A percentile compares a stretch with the other conserved stretches of the same genome.
Evolutionary conservation across 164 flowering plant species (phyloP).

Genomic region (Vitis rupestris): DNA sequence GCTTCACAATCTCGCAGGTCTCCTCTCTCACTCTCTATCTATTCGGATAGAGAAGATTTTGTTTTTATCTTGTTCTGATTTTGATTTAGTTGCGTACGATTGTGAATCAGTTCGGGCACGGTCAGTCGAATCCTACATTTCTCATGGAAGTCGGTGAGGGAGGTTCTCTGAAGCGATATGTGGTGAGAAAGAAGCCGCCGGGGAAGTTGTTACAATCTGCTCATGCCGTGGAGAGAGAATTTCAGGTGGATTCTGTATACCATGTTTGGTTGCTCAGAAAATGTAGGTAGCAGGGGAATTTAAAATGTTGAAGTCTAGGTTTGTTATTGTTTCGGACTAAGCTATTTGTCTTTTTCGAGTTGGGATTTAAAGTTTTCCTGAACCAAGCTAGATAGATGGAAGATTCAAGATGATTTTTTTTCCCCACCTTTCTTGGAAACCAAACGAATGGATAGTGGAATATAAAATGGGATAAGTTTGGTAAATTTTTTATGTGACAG

Average conservation of each 20-base stretch:
- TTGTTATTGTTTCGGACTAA: too few species aligned
- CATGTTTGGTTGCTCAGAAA: constrained; percentile 3
- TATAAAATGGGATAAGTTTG: background rate
- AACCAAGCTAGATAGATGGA: too few species aligned
- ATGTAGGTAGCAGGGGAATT: background rate
- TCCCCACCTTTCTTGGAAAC: too few species aligned
- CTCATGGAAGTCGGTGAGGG: constrained; percentile 56
- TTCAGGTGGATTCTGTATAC: constrained; percentile 43
- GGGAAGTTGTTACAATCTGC: constrained; percentile 83
- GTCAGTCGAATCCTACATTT: constrained; percentile 96
- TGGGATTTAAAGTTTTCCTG: background rate
- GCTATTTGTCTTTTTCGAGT: background rate
- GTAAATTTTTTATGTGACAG: constrained; percentile 29
- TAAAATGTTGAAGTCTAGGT: too few species aligned
- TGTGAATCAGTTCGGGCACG: constrained; percentile 79
- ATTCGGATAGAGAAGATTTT: background rate
- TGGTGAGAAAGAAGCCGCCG: constrained; percentile 90
- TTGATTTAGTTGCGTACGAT: background rate
- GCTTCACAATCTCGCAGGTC: constrained; percentile 63
- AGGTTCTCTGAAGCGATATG: constrained; percentile 52
- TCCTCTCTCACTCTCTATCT: background rate
- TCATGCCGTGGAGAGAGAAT: constrained; percentile 94
- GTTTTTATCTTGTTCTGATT: background rate
- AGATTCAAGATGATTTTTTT: too few species aligned
- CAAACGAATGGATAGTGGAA: background rate